A percentile compares a stretch with the other conserved stretches of the same genome.
Conservation (phyloP, 2,329 filamentous ascomycete species). For the Chaetoscypha palmicola region DNA sequence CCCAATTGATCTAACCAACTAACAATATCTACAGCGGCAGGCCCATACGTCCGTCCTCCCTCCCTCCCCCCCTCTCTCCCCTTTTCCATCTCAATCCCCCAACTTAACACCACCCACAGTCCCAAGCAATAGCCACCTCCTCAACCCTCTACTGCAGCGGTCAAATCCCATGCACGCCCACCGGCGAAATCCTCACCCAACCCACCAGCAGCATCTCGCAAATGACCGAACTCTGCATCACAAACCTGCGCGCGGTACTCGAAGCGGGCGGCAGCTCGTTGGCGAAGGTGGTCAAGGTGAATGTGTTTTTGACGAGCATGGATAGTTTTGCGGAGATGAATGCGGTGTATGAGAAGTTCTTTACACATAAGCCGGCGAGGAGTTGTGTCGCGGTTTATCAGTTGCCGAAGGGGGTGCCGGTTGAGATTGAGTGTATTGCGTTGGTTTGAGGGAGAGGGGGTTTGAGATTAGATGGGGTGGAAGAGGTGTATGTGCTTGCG, state of each 20-base stretch:
- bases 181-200: conserved; percentile 29
- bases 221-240: conserved; percentile 59
- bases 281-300: conserved; percentile 82
- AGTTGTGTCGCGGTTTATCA: conserved; percentile 89
- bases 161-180: conserved; percentile 32
- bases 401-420: conserved; percentile 77
- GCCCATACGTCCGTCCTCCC: conserved; percentile 21
- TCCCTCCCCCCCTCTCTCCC: neutral
- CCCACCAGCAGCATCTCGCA: conserved; percentile 56
- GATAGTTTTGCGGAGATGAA: conserved; percentile 81
- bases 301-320: conserved; percentile 76
- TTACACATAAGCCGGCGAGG: conserved; percentile 78
- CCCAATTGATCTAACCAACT: conserved; percentile 5
- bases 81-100: conserved; percentile 5
- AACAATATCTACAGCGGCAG: conserved; percentile 20
- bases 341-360: conserved; percentile 75
- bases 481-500: no score
- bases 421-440: conserved; percentile 90
- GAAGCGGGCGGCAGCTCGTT: conserved; percentile 74
- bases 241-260: conserved; percentile 82
- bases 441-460: conserved; percentile 46
- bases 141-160: conserved; percentile 61
- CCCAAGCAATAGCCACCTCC: conserved; percentile 59
- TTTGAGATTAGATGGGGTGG: no score
- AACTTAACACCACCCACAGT: conserved; percentile 35